These are phyloP conservation scores for Paraphysoderma sedebokerense DNA, from an alignment of 371 early-diverging fungal genomes.

Conservation along the genomic window DNA sequence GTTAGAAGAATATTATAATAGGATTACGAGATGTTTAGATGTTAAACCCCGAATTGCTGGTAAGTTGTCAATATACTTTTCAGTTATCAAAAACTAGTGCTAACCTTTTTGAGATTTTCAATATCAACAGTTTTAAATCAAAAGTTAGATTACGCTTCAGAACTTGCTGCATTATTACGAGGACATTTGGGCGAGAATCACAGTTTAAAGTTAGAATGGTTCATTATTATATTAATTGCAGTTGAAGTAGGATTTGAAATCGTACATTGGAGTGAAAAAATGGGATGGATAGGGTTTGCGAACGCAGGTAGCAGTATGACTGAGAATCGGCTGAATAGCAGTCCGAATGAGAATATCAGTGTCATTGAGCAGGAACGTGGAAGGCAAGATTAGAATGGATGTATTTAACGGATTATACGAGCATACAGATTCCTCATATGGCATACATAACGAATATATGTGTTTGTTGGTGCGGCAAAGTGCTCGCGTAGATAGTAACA, in stretches of 20 bases:
- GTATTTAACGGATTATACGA: too few relatives aligned
- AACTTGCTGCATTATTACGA: conserved; percentile 24
- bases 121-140: conserved; percentile 21
- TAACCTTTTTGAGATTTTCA: neutral
- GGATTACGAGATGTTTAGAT: conserved; percentile 21
- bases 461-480: too few relatives aligned
- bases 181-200: conserved; percentile 29
- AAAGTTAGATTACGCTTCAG: conserved; percentile 38
- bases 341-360: too few relatives aligned
- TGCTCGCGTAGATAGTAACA: too few relatives aligned
- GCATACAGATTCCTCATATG: too few relatives aligned
- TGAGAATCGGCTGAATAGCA: too few relatives aligned
- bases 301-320: too few relatives aligned
- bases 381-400: too few relatives aligned
- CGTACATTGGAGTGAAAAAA: conserved; percentile 4
- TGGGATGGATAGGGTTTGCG: neutral
- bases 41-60: conserved; percentile 20
- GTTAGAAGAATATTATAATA: conserved; percentile 22
- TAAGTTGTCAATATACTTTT: neutral
- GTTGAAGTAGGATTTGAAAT: conserved; percentile 14
- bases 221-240: conserved; percentile 27
- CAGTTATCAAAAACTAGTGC: neutral
- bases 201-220: conserved; percentile 27
- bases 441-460: too few relatives aligned
- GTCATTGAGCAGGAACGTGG: too few relatives aligned